Evolutionary conservation across 352 stramenopile species (phyloP).

Genomic region (Phytophthora ramorum): DNA sequence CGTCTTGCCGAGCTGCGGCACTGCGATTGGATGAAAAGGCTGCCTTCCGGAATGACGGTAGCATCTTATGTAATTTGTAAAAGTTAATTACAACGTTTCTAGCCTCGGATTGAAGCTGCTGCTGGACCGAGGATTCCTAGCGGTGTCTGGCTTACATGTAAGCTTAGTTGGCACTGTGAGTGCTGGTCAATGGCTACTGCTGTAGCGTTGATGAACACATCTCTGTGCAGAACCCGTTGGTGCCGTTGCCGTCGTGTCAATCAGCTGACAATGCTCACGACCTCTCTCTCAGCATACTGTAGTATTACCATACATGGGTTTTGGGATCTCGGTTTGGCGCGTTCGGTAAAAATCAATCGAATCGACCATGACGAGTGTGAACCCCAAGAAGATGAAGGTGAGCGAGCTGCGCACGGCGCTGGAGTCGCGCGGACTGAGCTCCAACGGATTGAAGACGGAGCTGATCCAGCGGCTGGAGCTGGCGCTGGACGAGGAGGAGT

Average conservation of each 20-base stretch:
- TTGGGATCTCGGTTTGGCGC: constrained; percentile 3
- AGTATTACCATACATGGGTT: not conserved
- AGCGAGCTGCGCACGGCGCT: constrained; percentile 88
- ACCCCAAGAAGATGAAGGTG: constrained; percentile 93
- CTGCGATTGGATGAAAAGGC: constrained; percentile 18
- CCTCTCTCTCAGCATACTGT: not conserved
- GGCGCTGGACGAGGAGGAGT: constrained; percentile 89
- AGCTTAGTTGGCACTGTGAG: too few species aligned
- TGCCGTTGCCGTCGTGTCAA: too few species aligned
- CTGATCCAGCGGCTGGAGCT: constrained; percentile 91
- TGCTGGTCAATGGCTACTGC: too few species aligned
- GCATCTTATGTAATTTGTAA: too few species aligned
- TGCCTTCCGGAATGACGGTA: constrained; percentile 6
- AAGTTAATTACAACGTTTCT: too few species aligned
- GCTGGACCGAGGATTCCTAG: too few species aligned
- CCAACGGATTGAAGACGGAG: constrained; percentile 89
- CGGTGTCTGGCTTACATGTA: too few species aligned
- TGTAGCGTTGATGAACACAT: too few species aligned
- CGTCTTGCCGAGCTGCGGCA: constrained; percentile 6
- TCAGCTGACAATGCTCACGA: too few species aligned
- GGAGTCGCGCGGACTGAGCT: constrained; percentile 81
- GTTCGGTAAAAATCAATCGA: constrained; percentile 12
- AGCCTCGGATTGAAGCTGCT: too few species aligned
- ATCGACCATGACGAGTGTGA: constrained; percentile 59
- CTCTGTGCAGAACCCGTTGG: too few species aligned